These are phyloP conservation scores for Larix kaempferi DNA, from an alignment of 75 land plant species.

Conservation along the genomic window DNA sequence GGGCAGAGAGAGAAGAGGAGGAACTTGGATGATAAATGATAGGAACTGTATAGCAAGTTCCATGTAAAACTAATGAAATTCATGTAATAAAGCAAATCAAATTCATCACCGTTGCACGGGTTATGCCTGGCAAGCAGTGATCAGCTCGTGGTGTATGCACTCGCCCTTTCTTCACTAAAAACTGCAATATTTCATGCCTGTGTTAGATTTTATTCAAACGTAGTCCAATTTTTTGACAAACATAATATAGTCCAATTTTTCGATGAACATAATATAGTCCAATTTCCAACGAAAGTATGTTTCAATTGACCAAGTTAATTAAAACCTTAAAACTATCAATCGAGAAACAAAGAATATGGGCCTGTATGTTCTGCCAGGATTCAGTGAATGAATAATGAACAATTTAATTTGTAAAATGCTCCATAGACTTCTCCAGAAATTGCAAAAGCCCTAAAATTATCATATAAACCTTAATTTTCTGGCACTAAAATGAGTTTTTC, in stretches of 20 bases:
- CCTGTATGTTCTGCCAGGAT: not conserved
- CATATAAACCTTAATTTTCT: no score
- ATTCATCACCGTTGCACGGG: slow-evolving; percentile 81
- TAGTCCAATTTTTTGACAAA: not conserved
- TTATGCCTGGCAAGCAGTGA: slow-evolving; percentile 97
- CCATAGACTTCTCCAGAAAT: no score
- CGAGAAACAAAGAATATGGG: not conserved
- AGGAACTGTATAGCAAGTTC: not conserved
- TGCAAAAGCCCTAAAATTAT: no score
- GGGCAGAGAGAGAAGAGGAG: not conserved
- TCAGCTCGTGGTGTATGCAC: slow-evolving; percentile 93
- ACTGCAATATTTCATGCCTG: slow-evolving; percentile 51
- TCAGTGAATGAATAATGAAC: no score
- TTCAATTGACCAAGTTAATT: not conserved
- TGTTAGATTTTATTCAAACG: not conserved
- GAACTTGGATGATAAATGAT: not conserved
- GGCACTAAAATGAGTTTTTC: no score
- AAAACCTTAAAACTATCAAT: not conserved
- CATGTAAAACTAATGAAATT: not conserved
- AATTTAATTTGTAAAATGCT: no score
- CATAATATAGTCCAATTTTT: not conserved
- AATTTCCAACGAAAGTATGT: not conserved
- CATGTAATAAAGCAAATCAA: not conserved
- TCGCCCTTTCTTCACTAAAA: slow-evolving; percentile 87
- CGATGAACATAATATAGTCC: not conserved